Percentiles rank a stretch among this genome's conserved stretches.
phyloP scores from a whole-genome alignment of 2,329 filamentous ascomycete species.

The Hypocrella siamensis region DNA sequence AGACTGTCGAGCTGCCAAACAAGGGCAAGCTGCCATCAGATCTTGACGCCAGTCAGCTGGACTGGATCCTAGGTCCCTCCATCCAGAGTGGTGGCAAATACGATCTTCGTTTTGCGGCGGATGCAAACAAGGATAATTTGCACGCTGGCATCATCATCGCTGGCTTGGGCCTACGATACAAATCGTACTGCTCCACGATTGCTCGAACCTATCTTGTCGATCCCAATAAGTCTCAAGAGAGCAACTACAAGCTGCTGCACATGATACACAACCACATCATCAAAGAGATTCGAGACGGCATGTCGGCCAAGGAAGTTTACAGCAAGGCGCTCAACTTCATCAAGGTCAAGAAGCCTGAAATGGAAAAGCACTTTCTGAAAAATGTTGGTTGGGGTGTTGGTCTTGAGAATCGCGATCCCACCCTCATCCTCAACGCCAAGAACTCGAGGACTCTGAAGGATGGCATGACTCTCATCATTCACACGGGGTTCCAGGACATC shows the following conservation, averaged over 20 bases:
- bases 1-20: slow-evolving; percentile 53
- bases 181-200: slow-evolving; percentile 86
- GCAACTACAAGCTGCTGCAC: slow-evolving; percentile 78
- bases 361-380: slow-evolving; percentile 90
- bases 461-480: slow-evolving; percentile 90
- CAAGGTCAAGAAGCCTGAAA: slow-evolving; percentile 80
- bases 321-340: slow-evolving; percentile 68
- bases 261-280: slow-evolving; percentile 78
- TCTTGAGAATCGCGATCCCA: slow-evolving; percentile 75
- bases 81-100: slow-evolving; percentile 95
- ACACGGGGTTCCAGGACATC: slow-evolving; percentile 78
- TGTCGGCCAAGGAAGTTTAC: slow-evolving; percentile 78
- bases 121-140: slow-evolving; percentile 66
- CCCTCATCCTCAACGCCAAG: slow-evolving; percentile 74
- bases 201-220: slow-evolving; percentile 92
- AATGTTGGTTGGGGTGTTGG: slow-evolving; percentile 86
- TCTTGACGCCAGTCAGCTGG: slow-evolving; percentile 76
- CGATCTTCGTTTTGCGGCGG: slow-evolving; percentile 66
- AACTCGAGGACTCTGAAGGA: slow-evolving; percentile 74
- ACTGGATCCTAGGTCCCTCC: slow-evolving; percentile 83
- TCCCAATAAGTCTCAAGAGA: slow-evolving; percentile 90
- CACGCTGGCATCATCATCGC: slow-evolving; percentile 90
- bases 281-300: slow-evolving; percentile 80
- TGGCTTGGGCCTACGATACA: slow-evolving; percentile 83
- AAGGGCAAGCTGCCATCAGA: slow-evolving; percentile 67